Conservation (phyloP, 2,329 filamentous ascomycete genomes). For the Acrocalymma vagum region DNA sequence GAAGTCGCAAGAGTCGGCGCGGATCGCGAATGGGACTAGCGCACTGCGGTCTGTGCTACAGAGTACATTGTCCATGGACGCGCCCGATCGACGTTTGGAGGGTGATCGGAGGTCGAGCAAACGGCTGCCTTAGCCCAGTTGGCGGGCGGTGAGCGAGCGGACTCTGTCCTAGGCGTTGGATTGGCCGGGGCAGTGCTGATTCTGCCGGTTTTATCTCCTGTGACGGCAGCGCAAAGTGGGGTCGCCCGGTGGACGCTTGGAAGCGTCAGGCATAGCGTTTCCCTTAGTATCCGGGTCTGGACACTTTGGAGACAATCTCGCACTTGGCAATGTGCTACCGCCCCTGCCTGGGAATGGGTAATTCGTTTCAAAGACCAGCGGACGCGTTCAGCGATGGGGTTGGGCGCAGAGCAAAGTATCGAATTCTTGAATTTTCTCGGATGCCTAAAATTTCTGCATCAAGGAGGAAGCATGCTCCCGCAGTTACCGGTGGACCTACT, state of each 20-base stretch:
- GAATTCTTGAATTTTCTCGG: no score
- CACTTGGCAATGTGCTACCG: no score
- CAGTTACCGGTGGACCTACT: slow-evolving; percentile 1
- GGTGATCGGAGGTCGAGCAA: slow-evolving; percentile 31
- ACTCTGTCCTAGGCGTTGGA: slow-evolving; percentile 12
- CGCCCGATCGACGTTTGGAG: slow-evolving; percentile 32
- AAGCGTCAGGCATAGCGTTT: slow-evolving; percentile 28
- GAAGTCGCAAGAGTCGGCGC: slow-evolving; percentile 20
- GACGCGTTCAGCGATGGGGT: no score
- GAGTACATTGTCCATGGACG: no score
- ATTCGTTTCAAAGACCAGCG: no score
- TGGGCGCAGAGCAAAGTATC: no score
- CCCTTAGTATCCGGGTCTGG: slow-evolving; percentile 24
- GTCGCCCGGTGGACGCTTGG: slow-evolving; percentile 23
- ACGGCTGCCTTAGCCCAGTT: slow-evolving; percentile 12
- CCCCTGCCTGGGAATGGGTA: background rate
- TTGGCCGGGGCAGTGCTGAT: slow-evolving; percentile 22
- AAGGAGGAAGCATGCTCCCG: slow-evolving; percentile 5
- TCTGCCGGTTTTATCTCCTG: slow-evolving; percentile 37
- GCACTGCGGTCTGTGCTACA: slow-evolving; percentile 14
- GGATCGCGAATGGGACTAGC: slow-evolving; percentile 23
- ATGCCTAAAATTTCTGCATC: no score
- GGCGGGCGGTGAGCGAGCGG: slow-evolving; percentile 28
- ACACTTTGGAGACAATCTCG: slow-evolving; percentile 22
- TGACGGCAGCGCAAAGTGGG: slow-evolving; percentile 33